A percentile compares a stretch with the other conserved stretches of the same genome.
Evolutionary conservation across 495 filamentous ascomycete genomes (phyloP).

Genomic region (Xylaria sp.): DNA sequence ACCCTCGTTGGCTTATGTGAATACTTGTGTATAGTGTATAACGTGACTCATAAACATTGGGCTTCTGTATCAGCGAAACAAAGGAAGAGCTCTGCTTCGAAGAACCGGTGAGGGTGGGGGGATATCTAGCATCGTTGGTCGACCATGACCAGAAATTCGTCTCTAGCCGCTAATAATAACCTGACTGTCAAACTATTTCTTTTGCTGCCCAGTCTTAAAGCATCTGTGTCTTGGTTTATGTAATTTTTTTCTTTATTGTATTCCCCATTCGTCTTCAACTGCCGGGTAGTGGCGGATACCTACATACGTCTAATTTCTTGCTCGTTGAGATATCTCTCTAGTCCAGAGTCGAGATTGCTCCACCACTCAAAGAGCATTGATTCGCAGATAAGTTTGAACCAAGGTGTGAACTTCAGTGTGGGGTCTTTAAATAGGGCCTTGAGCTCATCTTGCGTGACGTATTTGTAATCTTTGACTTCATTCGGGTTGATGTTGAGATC

Average conservation of each 20-base stretch:
- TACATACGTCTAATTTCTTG: constrained; percentile 88
- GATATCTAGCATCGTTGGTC: constrained; percentile 31
- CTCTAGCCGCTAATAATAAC: constrained; percentile 24
- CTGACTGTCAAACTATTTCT: constrained; percentile 12
- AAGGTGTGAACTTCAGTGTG: constrained; percentile 87
- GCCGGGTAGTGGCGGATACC: constrained; percentile 8
- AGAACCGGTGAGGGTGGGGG: constrained; percentile 24
- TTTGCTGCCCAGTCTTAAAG: background rate
- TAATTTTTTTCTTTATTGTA: background rate
- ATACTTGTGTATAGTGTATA: constrained; percentile 22
- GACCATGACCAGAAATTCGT: constrained; percentile 14
- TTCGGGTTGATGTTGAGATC: constrained; percentile 82
- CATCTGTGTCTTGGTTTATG: background rate
- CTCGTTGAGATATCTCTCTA: constrained; percentile 88
- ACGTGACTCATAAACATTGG: constrained; percentile 13
- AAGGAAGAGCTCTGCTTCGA: constrained; percentile 30
- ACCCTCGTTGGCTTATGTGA: constrained; percentile 20
- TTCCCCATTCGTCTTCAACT: background rate
- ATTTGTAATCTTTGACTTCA: constrained; percentile 83
- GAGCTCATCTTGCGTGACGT: constrained; percentile 82
- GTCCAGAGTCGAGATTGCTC: constrained; percentile 78
- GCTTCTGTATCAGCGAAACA: constrained; percentile 33
- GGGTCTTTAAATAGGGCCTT: constrained; percentile 85
- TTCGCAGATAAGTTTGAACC: constrained; percentile 99
- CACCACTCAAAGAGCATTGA: constrained; percentile 99